Evolutionary conservation across 2,329 filamentous ascomycete species (phyloP).

Genomic region (Talaromyces sp.): DNA sequence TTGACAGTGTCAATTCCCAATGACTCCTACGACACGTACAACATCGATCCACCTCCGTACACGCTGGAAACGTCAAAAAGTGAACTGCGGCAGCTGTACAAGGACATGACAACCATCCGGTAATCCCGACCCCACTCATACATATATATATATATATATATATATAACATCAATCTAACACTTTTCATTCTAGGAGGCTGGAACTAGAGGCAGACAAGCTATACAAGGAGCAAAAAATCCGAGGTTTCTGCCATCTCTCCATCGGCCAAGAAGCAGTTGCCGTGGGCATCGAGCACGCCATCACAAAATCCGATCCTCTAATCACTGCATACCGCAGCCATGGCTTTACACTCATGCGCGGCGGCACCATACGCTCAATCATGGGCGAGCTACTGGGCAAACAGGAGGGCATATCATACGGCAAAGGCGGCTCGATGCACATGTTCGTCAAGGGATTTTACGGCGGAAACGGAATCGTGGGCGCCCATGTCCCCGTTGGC

Average conservation of each 20-base stretch:
- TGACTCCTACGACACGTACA: conserved; percentile 97
- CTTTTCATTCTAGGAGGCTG: conserved; percentile 66
- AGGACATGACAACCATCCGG: conserved; percentile 88
- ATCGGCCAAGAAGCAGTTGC: conserved; percentile 95
- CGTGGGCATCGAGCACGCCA: conserved; percentile 86
- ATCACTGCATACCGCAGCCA: conserved; percentile 97
- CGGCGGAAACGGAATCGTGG: conserved; percentile 93
- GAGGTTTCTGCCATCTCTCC: conserved; percentile 96
- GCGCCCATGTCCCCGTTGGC: conserved; percentile 90
- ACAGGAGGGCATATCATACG: conserved; percentile 87
- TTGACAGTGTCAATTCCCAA: conserved; percentile 86
- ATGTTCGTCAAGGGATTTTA: conserved; percentile 97
- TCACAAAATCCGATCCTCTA: conserved; percentile 79
- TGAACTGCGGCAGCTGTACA: conserved; percentile 94
- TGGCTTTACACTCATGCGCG: conserved; percentile 91
- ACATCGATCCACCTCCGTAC: conserved; percentile 89
- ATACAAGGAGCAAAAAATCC: conserved; percentile 99
- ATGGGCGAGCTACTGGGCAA: conserved; percentile 88
- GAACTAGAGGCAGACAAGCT: conserved; percentile 94
- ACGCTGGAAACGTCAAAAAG: conserved; percentile 86
- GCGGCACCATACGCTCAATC: conserved; percentile 76
- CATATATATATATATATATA: conserved; percentile 12
- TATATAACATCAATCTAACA: neutral
- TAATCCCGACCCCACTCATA: conserved; percentile 39
- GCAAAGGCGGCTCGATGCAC: conserved; percentile 97